A percentile compares a stretch with the other conserved stretches of the same genome.
These are phyloP conservation scores for Rhynchosporium agropyri DNA, from an alignment of 2,329 filamentous ascomycete genomes.

Conservation along the genomic window DNA sequence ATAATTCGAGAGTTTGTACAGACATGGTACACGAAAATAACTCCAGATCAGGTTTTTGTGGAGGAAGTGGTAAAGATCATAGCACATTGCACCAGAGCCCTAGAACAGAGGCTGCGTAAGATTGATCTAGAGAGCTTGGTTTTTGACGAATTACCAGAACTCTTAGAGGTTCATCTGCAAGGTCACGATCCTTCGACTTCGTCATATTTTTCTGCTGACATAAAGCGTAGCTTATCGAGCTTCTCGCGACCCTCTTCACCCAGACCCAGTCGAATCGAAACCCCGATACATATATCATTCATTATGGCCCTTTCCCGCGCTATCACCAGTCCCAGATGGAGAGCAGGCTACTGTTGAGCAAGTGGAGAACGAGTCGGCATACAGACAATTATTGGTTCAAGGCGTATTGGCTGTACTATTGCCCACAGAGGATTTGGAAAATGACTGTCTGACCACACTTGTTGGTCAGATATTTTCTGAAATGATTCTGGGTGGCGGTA, in stretches of 20 bases:
- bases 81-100: constrained; percentile 83
- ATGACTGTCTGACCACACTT: constrained; percentile 79
- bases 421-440: constrained; percentile 90
- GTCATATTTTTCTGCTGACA: constrained; percentile 30
- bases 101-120: constrained; percentile 82
- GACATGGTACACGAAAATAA: constrained; percentile 92
- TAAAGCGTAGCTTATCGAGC: constrained; percentile 68
- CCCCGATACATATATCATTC: constrained; percentile 78
- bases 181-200: constrained; percentile 53
- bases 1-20: constrained; percentile 89
- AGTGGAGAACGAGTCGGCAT: constrained; percentile 75
- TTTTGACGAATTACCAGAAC: constrained; percentile 82
- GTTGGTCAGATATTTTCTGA: constrained; percentile 88
- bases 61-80: constrained; percentile 88
- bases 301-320: constrained; percentile 76
- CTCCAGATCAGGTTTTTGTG: constrained; percentile 84
- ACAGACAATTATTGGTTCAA: constrained; percentile 86
- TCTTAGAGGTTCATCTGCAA: constrained; percentile 78
- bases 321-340: constrained; percentile 72
- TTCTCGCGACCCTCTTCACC: constrained; percentile 60
- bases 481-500: constrained; percentile 80
- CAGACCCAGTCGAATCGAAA: constrained; percentile 62
- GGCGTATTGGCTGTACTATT: constrained; percentile 80
- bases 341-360: constrained; percentile 59
- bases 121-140: constrained; percentile 82